phyloP scores from a whole-genome alignment of 2,329 filamentous ascomycete genomes.

The Stagonosporopsis chrysanthemi region DNA sequence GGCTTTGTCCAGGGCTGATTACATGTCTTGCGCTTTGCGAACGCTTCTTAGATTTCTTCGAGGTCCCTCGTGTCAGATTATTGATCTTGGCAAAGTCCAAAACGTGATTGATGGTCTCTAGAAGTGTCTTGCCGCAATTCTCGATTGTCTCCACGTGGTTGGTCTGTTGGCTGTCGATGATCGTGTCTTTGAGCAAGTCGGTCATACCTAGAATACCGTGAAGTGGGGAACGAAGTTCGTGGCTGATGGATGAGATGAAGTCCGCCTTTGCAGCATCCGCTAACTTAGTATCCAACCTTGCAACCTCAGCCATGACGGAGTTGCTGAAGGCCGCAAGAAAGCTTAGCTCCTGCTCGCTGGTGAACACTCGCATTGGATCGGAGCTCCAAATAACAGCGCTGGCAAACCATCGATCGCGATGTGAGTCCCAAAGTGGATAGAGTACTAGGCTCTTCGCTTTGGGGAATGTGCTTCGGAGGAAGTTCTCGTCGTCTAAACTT shows the following conservation, averaged over 20 bases:
- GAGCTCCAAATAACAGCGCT: slow-evolving; percentile 50
- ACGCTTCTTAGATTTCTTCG: slow-evolving; percentile 42
- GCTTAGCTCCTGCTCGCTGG: slow-evolving; percentile 47
- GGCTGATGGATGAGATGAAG: slow-evolving; percentile 66
- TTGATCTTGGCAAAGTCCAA: slow-evolving; percentile 53
- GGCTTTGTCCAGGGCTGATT: slow-evolving; percentile 40
- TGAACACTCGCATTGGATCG: slow-evolving; percentile 49
- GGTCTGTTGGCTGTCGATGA: slow-evolving; percentile 51
- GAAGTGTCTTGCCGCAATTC: slow-evolving; percentile 50
- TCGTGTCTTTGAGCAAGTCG: slow-evolving; percentile 45
- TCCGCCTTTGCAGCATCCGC: slow-evolving; percentile 62
- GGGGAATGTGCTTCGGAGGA: slow-evolving; percentile 44
- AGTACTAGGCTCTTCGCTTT: slow-evolving; percentile 49
- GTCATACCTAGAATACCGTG: slow-evolving; percentile 64
- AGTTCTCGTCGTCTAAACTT: slow-evolving; percentile 46
- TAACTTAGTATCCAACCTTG: slow-evolving; percentile 48
- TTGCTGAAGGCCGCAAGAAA: slow-evolving; percentile 51
- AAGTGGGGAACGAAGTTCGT: slow-evolving; percentile 67
- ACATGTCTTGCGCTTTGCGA: slow-evolving; percentile 40
- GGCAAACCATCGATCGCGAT: slow-evolving; percentile 50
- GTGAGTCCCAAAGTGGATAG: slow-evolving; percentile 52
- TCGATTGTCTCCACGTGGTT: slow-evolving; percentile 48
- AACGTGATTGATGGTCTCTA: slow-evolving; percentile 54
- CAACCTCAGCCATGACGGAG: slow-evolving; percentile 50
- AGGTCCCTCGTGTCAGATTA: slow-evolving; percentile 42